These are phyloP conservation scores for Xylaria sp. DNA, from an alignment of 495 filamentous ascomycete genomes.

Conservation along the genomic window DNA sequence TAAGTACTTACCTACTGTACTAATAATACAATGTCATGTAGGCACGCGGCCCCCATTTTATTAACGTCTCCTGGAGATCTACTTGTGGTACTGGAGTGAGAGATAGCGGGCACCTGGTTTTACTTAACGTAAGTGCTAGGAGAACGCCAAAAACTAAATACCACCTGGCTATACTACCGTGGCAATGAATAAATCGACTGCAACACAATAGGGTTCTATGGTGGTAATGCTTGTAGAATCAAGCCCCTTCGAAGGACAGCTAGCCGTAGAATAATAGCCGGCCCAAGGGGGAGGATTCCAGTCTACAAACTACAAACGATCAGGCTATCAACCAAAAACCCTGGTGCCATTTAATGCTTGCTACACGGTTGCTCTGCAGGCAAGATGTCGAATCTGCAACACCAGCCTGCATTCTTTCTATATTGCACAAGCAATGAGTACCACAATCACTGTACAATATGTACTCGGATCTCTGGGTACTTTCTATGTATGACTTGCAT, in stretches of 20 bases:
- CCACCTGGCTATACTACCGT: background rate
- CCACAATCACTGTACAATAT: background rate
- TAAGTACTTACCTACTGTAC: background rate
- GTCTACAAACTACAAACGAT: background rate
- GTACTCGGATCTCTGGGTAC: background rate
- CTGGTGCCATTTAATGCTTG: background rate
- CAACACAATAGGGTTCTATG: background rate
- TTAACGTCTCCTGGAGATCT: background rate
- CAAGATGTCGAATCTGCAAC: slow-evolving; percentile 16
- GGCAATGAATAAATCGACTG: background rate
- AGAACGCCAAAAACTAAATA: background rate
- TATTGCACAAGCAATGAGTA: background rate
- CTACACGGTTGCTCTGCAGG: background rate
- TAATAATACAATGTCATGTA: background rate
- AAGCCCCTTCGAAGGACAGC: background rate
- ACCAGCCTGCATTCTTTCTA: slow-evolving; percentile 11
- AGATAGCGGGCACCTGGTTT: slow-evolving; percentile 3
- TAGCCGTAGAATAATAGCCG: background rate
- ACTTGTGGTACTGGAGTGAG: background rate
- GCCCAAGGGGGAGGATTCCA: background rate
- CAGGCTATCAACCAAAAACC: background rate
- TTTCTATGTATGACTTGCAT: background rate
- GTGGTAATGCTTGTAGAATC: background rate
- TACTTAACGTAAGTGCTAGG: background rate
- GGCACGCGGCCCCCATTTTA: background rate